Evolutionary conservation across 1,284 basidiomycete species (phyloP), one percentile per base, ranked within the genome.

Genomic region (Moniliophthora roreri): DNA sequence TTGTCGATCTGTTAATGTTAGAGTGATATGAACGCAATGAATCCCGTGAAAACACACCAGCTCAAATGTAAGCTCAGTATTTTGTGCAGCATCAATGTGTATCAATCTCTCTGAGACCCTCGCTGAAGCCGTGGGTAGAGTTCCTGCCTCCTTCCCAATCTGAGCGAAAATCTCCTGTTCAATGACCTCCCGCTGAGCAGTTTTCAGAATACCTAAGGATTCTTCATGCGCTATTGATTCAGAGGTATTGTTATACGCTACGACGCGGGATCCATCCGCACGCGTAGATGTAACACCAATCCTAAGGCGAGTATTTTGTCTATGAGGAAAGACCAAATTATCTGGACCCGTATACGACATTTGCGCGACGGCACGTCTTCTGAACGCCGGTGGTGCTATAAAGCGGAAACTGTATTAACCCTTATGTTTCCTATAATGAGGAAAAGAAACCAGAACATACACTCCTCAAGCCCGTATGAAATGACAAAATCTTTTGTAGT

Each of bases 401-500:
- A 41, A 42, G 24, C 34, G 37, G 20, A n/a, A n/a, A n/a, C n/a
- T n/a, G n/a, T n/a, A n/a, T n/a, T 52, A 41, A 48, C 40, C 58
- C 53, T 54, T 20, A 40, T 44, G 49, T 44, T 61, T 35, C 56
- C 53, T 35, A 28, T 50, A 41, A 23, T 37, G n/a, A 16, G 28
- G 23, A 50, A 15, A 23, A 3, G 36, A 51, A 10, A 67, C 82
- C n/a, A n/a, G n/a, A n/a, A 46, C 39, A 38, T 57, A 91, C 90
- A 87, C 73, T 89, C 85, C 69, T 91, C 89, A 4, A 92, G 68
- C 9, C 88, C 87, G 60, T 84, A 91, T 1, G 86, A 85, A 51
- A 92, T 76, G 36, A 89, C 68, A 62, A 92, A 90, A 61, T 92
- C 90, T 58, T 84, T 89, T 0, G 86, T 81, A 1, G 89, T 85